These are phyloP conservation scores for Candida boleticola DNA, from an alignment of 805 yeast species.

Conservation along the genomic window DNA sequence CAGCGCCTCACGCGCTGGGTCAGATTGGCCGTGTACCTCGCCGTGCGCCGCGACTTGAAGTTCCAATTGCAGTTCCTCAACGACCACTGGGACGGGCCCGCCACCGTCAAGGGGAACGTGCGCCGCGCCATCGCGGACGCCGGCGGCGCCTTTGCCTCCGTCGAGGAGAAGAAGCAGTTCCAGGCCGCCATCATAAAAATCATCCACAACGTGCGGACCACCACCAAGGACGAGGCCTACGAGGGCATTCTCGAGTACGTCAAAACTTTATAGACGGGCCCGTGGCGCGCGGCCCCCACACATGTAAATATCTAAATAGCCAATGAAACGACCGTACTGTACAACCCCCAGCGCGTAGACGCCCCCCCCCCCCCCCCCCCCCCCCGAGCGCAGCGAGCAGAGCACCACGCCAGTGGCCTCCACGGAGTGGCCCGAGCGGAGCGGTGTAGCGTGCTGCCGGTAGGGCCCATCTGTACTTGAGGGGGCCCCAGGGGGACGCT, in stretches of 20 bases:
- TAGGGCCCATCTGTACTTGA: no score
- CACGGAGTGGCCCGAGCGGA: no score
- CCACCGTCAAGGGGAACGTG: constrained; percentile 2
- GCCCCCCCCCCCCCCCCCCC: no score
- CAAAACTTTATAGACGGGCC: not conserved
- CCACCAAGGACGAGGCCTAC: constrained; percentile 9
- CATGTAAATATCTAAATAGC: constrained; percentile 8
- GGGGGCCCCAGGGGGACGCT: no score
- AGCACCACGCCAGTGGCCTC: no score
- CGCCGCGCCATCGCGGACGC: not conserved
- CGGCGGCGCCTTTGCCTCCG: constrained; percentile 22
- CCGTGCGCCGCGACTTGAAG: constrained; percentile 21
- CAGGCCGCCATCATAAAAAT: constrained; percentile 19
- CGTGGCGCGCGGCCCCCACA: not conserved
- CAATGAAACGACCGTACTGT: no score
- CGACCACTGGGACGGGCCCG: constrained; percentile 26
- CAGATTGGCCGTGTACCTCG: constrained; percentile 31
- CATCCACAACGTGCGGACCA: constrained; percentile 9
- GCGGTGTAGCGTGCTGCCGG: no score
- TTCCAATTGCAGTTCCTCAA: constrained; percentile 28
- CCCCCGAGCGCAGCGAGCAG: no score
- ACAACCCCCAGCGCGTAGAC: no score
- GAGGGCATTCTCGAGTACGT: not conserved
- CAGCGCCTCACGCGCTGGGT: constrained; percentile 24
- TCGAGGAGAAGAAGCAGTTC: constrained; percentile 21